Conservation (phyloP, 805 yeast genomes). For the Blastobotrys parvus region DNA sequence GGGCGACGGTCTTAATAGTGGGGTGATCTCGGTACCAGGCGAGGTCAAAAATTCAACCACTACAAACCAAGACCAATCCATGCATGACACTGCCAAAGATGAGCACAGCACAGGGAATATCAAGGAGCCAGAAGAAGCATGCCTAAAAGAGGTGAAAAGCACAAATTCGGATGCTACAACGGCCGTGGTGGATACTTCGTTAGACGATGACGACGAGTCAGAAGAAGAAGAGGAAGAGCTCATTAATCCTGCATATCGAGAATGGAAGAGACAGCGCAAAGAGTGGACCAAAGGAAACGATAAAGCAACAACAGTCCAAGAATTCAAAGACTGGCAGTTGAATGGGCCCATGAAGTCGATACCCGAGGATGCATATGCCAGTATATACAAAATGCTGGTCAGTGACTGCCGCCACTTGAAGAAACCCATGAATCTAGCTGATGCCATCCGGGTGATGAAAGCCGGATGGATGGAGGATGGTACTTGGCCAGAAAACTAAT, state of each 20-base stretch:
- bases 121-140: no score
- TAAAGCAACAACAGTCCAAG: conserved; percentile 12
- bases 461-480: conserved; percentile 80
- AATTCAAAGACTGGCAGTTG: conserved; percentile 2
- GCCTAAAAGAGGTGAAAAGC: no score
- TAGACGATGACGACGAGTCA: conserved; percentile 15
- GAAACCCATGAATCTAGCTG: conserved; percentile 63
- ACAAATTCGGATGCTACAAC: not conserved
- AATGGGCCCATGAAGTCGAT: conserved; percentile 22
- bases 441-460: conserved; percentile 61
- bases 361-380: conserved; percentile 27
- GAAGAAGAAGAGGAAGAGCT: conserved; percentile 29
- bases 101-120: no score
- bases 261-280: conserved; percentile 64
- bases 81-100: no score
- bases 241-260: conserved; percentile 44
- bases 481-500: conserved; percentile 42
- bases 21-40: no score
- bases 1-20: no score
- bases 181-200: conserved; percentile 2
- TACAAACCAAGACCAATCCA: no score
- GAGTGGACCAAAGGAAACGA: conserved; percentile 45
- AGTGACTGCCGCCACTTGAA: conserved; percentile 61
- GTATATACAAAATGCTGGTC: conserved; percentile 60
- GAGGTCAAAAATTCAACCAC: no score